Base-by-base conservation (phyloP, 139 green algal species). In the Chlamydomonas sp. region DNA sequence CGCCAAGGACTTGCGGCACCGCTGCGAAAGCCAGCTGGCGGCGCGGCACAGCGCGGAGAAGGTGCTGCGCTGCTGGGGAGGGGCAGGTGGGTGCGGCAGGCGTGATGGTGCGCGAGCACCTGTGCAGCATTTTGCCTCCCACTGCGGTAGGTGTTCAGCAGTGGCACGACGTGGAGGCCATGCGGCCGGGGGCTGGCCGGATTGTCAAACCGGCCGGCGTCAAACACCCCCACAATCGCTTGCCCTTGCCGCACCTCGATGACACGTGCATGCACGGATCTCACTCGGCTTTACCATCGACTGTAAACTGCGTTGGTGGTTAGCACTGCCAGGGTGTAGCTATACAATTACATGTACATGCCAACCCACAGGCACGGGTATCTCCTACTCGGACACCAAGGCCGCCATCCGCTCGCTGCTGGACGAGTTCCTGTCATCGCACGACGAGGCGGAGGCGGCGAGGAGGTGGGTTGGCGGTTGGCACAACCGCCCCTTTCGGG, bases 21-120 rank as follows among this genome's bases (percentile, higher is more conserved):
- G 83, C 72, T 81, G 72, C 57, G 83, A 87, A 73, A 49, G 14
- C 14, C 59, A 63, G 49, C 83, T 87, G 49, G 83, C 83, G 31
- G 93, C 88, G 4, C 80, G 93, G 18, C 95, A 98, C 89, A 89
- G 85, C 60, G 95, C 93, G 2, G 97, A 99, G 92, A 90, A 94
- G 9, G 78, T 98, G 73, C 90, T 97, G 77, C 92, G 95, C 78
- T 97, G 92, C 90, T 99, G 96, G 96, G 96, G 96, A 10, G 91
- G 86, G 72, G 91, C 84, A 88, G 89, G 89, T 88, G 79, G 15
- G 88, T 3, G 31, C 31, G 31, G 31, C 31, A 49, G 31, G 31
- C 31, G 31, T 49, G 31, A 49, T 49, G 31, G 31, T 49, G 31
- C 31, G 31, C 31, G 31, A 49, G 31, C 31, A 63, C 81, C 69